phyloP scores from a whole-genome alignment of 306 rosid species.

The Sesbania bispinosa region DNA sequence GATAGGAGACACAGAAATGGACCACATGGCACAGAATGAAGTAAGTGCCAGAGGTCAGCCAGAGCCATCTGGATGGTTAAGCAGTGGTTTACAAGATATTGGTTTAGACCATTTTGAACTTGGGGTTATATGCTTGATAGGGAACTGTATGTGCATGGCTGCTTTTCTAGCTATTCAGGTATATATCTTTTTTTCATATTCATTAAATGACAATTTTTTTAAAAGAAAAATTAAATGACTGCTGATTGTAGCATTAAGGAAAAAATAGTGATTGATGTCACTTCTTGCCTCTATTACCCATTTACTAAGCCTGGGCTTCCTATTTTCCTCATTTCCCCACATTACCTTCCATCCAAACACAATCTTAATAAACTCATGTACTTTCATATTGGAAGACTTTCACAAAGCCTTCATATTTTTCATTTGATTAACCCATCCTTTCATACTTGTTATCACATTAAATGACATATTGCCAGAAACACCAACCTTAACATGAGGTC shows the following conservation, averaged over 20 bases:
- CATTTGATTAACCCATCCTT: background rate
- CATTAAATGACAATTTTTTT: background rate
- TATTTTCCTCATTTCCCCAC: no score
- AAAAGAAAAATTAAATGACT: background rate
- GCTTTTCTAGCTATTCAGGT: slow-evolving; percentile 85
- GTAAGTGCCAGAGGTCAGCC: slow-evolving; percentile 59
- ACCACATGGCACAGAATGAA: slow-evolving; percentile 32
- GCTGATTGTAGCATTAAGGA: background rate
- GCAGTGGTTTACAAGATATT: slow-evolving; percentile 44
- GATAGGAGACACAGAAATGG: slow-evolving; percentile 48
- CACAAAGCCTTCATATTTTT: background rate
- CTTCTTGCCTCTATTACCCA: background rate
- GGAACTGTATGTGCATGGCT: slow-evolving; percentile 91
- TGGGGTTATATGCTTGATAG: slow-evolving; percentile 79
- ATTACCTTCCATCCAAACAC: no score
- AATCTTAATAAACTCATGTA: no score
- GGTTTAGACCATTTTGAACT: slow-evolving; percentile 68
- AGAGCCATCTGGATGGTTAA: slow-evolving; percentile 74
- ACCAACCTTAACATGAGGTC: background rate
- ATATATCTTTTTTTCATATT: slow-evolving; percentile 3
- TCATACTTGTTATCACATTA: slow-evolving; percentile 2
- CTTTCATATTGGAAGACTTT: slow-evolving; percentile 6
- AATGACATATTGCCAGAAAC: background rate
- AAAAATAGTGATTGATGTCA: background rate
- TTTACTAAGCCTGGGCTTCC: no score